Evolutionary conservation across 2,329 filamentous ascomycete species (phyloP).

Genomic region (Colletotrichum abscissum): DNA sequence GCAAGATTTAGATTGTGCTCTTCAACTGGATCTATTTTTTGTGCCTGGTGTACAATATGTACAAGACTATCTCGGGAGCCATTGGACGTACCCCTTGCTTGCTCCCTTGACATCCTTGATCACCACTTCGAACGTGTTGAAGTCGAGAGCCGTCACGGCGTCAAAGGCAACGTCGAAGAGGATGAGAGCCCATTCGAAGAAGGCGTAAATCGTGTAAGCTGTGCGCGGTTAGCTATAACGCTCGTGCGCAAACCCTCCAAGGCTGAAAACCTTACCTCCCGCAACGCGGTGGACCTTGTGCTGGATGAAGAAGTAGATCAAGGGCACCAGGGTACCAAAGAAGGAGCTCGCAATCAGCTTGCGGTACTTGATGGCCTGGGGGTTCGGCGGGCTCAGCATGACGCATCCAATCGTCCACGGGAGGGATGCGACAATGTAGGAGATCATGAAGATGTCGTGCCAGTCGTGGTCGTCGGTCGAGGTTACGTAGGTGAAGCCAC

Average conservation of each 20-base stretch:
- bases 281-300: conserved; percentile 96
- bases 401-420: conserved; percentile 96
- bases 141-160: conserved; percentile 92
- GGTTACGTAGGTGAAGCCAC: conserved; percentile 98
- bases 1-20: conserved; percentile 52
- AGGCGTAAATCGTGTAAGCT: conserved; percentile 98
- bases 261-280: conserved; percentile 74
- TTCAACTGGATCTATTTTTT: conserved; percentile 45
- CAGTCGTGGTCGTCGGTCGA: conserved; percentile 98
- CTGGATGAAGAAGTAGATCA: conserved; percentile 98
- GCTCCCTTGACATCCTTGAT: conserved; percentile 89
- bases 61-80: conserved; percentile 85
- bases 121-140: conserved; percentile 86
- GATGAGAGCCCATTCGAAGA: conserved; percentile 97
- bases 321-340: conserved; percentile 88
- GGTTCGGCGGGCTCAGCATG: conserved; percentile 86
- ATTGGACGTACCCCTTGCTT: conserved; percentile 98
- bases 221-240: conserved; percentile 33
- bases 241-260: not conserved
- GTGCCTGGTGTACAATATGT: conserved; percentile 47
- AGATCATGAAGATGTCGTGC: conserved; percentile 99
- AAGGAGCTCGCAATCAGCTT: conserved; percentile 87
- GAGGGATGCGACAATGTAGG: conserved; percentile 91
- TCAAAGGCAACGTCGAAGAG: conserved; percentile 97
- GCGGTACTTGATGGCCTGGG: conserved; percentile 85